phyloP scores from a whole-genome alignment of 2,329 filamentous ascomycete genomes.

The Fusarium nisikadoi region DNA sequence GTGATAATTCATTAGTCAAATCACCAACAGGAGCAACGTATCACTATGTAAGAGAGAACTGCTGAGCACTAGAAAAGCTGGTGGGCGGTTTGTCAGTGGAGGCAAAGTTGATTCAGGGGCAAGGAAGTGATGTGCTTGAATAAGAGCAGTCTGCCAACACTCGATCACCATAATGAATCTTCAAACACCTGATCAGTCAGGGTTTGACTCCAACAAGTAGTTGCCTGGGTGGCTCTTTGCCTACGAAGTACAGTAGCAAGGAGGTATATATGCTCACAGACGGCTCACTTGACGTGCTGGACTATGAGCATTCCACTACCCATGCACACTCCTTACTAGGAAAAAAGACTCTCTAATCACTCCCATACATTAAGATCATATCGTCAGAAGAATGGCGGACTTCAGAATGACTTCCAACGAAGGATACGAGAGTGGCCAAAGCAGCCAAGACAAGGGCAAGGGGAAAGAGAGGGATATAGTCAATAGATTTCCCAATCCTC shows the following conservation, averaged over 20 bases:
- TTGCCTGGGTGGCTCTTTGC: accelerated
- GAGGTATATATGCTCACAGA: neutral
- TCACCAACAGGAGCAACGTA: no score
- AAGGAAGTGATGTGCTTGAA: neutral
- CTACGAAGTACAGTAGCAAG: accelerated
- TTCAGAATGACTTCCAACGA: neutral
- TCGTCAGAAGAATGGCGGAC: no score
- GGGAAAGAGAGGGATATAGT: neutral
- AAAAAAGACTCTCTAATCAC: neutral
- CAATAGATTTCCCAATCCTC: neutral
- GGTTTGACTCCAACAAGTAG: neutral
- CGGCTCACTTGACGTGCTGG: accelerated
- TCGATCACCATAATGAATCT: accelerated
- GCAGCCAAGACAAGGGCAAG: neutral
- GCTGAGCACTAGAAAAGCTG: no score
- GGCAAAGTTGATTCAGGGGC: accelerated
- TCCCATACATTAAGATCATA: accelerated
- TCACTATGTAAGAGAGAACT: no score
- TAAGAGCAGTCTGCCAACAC: accelerated
- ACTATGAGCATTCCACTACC: accelerated
- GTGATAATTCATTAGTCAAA: no score
- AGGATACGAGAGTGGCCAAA: neutral
- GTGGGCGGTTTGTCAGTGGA: no score
- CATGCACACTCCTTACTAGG: neutral
- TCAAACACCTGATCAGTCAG: accelerated